Evolutionary conservation across 2,329 filamentous ascomycete genomes (phyloP), one percentile per base, ranked within the genome.

Genomic region (Claviceps sorghi): DNA sequence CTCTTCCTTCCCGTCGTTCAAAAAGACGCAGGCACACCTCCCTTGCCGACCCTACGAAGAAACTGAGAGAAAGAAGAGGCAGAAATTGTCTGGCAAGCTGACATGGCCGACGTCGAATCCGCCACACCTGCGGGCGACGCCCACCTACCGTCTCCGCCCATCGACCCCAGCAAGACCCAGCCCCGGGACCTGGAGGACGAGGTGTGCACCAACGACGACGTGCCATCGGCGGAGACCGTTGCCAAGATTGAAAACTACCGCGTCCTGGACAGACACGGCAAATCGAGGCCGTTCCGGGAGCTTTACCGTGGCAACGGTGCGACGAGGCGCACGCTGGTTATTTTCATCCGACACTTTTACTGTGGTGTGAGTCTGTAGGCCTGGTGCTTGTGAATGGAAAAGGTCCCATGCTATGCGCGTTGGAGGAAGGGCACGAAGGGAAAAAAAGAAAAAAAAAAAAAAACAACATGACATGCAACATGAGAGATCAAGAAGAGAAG

Each of bases 281-380:
- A 78, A 52, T 67, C 75, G 15, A 74, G 75, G 44, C 69, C 76
- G 0, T 88, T 88, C 65, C 77, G 77, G 65, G 80, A 75, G 58
- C 67, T 86, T 30, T 83, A 82, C 63, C 73, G 71, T 36, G 77
- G 78, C 4, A 70, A 65, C 47, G 76, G 77, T 51, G 71, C 72
- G 2, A 70, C 76, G 13, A 69, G 74, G 19, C 71, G 80, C 2
- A 78, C 86, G 30, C 72, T 90, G 34, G 67, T 88, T 43, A 79
- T 89, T 58, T 89, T 90, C 62, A 75, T 90, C 53, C 77, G 86
- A 45, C 85, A 89, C 68, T 90, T 89, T 67, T 88, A 86, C 72
- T 89, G 86, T 63, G 84, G 84, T 38, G 84, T 87, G 73, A 65
- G 83, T 74, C 2, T 26, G 26, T 3, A 26, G 5, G 26, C 3